Percentiles rank a stretch among this genome's conserved stretches.
Evolutionary conservation across 306 rosid species (phyloP).

Genomic region (Gastrolobium bilobum): DNA sequence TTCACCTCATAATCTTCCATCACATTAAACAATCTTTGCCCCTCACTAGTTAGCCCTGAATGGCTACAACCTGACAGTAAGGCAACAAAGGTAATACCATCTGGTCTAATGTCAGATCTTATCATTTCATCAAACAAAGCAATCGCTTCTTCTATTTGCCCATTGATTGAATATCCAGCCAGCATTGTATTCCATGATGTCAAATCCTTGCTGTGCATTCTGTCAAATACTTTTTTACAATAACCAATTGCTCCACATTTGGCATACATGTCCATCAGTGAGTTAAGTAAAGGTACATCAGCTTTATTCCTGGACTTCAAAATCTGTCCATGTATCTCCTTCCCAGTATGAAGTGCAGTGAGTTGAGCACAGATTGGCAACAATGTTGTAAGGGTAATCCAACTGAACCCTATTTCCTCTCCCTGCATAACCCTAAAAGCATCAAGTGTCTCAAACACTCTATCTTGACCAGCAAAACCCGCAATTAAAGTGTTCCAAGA

Average conservation of each 20-base stretch:
- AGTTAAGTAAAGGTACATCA: slow-evolving; percentile 62
- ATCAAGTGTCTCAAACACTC: slow-evolving; percentile 49
- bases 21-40: slow-evolving; percentile 51
- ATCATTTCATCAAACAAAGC: slow-evolving; percentile 60
- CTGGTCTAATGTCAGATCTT: slow-evolving; percentile 52
- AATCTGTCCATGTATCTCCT: slow-evolving; percentile 73
- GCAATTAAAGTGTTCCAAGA: slow-evolving; percentile 75
- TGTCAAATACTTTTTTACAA: slow-evolving; percentile 58
- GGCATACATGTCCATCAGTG: slow-evolving; percentile 71
- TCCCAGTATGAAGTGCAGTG: slow-evolving; percentile 65
- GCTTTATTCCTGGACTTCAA: slow-evolving; percentile 61
- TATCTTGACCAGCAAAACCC: slow-evolving; percentile 49
- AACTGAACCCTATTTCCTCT: slow-evolving; percentile 63
- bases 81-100: slow-evolving; percentile 61
- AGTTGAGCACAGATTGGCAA: slow-evolving; percentile 58
- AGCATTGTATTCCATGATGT: slow-evolving; percentile 75
- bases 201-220: slow-evolving; percentile 58
- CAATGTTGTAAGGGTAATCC: slow-evolving; percentile 67
- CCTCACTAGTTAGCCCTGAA: slow-evolving; percentile 57
- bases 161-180: slow-evolving; percentile 63
- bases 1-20: slow-evolving; percentile 58
- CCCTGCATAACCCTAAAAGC: slow-evolving; percentile 64
- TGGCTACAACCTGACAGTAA: slow-evolving; percentile 73
- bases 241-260: slow-evolving; percentile 69
- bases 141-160: slow-evolving; percentile 56